Base-by-base conservation (phyloP, 169 alveolate genomes). In the Plasmodium chabaudi region DNA sequence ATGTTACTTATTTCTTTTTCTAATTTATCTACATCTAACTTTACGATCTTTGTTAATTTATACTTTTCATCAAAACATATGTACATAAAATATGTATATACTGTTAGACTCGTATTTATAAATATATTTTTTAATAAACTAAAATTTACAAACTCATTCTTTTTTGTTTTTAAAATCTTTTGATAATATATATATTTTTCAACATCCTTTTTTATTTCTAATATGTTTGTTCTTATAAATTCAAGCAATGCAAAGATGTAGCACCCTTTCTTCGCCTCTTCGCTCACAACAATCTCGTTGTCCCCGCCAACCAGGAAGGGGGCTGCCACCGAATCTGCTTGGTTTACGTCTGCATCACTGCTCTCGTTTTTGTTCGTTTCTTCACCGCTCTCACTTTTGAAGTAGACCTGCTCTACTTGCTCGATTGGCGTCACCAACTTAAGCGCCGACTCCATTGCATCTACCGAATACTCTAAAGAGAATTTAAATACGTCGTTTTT, bases 101-200 rank as follows among this genome's bases (percentile, higher is more conserved):
- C 53, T 4, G 88, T 69, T 27, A 77, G 27, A 21, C 88, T 77
- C 23, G 47, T 77, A 57, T 77, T 77, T n/a, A 77, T 17, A 46
- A 63, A 77, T 75, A 77, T 77, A 77, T 77, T 77, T 19, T 23
- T 49, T 1, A 77, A 46, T 42, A 77, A 57, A 56, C 77, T 63
- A 17, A 77, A 77, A 49, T 77, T 77, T 5, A 77, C 88, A 27
- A 77, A 77, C 27, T 65, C 77, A 25, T 77, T 77, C 63, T 64
- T 77, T 12, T 77, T 77, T 21, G 47, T 77, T 39, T 77, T 77
- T 5, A 77, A 25, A 3, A 57, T 63, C 0, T 77, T 77, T 59
- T 77, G 88, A 19, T 77, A 77, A 57, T 49, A 21, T 15, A 64
- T 21, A n/a, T 77, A 77, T 77, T 77, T 77, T 25, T 77, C 70